phyloP scores from a whole-genome alignment of 192 early-diverging fungal species.

The Dissophora globulifera region DNA sequence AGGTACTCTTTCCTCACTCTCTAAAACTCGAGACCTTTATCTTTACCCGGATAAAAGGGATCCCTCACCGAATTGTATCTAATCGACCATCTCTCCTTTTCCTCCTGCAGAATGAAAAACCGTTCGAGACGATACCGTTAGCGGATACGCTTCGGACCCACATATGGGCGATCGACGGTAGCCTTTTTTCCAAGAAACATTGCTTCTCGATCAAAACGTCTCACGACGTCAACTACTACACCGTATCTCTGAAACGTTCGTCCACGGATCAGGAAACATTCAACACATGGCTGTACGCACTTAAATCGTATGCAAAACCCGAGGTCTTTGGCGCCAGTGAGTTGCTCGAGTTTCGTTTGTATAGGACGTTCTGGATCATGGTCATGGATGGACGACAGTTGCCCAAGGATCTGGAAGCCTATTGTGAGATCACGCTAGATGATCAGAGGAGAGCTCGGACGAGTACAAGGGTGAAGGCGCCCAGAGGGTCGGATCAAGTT shows the following conservation, averaged over 20 bases:
- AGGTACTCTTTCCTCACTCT: too few relatives aligned
- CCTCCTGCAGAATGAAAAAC: slow-evolving; percentile 18
- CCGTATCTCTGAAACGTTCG: slow-evolving; percentile 32
- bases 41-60: too few relatives aligned
- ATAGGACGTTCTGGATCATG: slow-evolving; percentile 41
- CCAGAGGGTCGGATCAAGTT: slow-evolving; percentile 19
- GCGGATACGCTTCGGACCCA: slow-evolving; percentile 44
- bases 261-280: slow-evolving; percentile 37
- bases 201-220: slow-evolving; percentile 41
- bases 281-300: slow-evolving; percentile 38
- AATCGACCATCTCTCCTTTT: too few relatives aligned
- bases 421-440: slow-evolving; percentile 59
- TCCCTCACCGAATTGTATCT: too few relatives aligned
- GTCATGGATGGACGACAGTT: slow-evolving; percentile 39
- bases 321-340: slow-evolving; percentile 45
- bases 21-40: too few relatives aligned
- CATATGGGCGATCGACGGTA: slow-evolving; percentile 42
- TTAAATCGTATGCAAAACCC: slow-evolving; percentile 51
- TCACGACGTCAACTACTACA: slow-evolving; percentile 44
- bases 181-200: slow-evolving; percentile 40
- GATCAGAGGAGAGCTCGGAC: slow-evolving; percentile 55
- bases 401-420: slow-evolving; percentile 48
- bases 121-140: slow-evolving; percentile 48
- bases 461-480: slow-evolving; percentile 42
- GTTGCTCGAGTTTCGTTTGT: slow-evolving; percentile 32